phyloP scores from a whole-genome alignment of 1,284 basidiomycete species.

The Calocybe gambosa region DNA sequence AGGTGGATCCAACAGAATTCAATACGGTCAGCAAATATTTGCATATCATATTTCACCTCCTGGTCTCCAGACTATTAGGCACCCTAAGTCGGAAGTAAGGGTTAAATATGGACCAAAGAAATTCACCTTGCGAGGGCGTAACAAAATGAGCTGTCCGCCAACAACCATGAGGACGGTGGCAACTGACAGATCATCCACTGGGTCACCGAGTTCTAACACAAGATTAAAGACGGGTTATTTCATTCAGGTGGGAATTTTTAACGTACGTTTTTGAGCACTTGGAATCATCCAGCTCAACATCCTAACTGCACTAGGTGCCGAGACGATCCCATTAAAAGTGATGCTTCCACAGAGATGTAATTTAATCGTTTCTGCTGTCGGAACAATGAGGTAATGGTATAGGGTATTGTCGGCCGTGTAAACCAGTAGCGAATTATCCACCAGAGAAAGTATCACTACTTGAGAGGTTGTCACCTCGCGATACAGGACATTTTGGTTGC shows the following conservation, averaged over 20 bases:
- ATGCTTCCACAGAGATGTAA: conserved; percentile 93
- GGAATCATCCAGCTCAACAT: conserved; percentile 98
- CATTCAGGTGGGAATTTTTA: neutral
- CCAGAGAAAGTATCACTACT: conserved; percentile 81
- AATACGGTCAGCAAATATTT: conserved; percentile 91
- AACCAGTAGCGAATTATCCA: conserved; percentile 95
- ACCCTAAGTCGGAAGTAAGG: conserved; percentile 9
- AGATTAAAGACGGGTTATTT: neutral
- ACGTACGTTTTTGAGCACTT: conserved; percentile 82
- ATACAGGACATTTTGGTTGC: conserved; percentile 79
- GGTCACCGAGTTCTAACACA: conserved; percentile 83
- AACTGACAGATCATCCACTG: conserved; percentile 86
- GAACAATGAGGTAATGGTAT: conserved; percentile 88
- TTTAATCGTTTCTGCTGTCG: conserved; percentile 78
- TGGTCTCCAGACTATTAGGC: conserved; percentile 63
- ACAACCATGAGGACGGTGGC: conserved; percentile 97
- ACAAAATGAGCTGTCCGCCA: conserved; percentile 85
- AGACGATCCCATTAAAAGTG: conserved; percentile 88
- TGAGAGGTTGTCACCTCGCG: conserved; percentile 75
- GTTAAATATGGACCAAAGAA: neutral
- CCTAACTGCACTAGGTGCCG: conserved; percentile 79
- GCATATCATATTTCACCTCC: conserved; percentile 97
- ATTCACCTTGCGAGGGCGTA: conserved; percentile 74
- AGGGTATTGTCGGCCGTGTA: conserved; percentile 97
- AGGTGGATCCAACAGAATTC: conserved; percentile 99